phyloP scores from a whole-genome alignment of 1,139 yeast genomes.

The Williopsis jadinii region DNA sequence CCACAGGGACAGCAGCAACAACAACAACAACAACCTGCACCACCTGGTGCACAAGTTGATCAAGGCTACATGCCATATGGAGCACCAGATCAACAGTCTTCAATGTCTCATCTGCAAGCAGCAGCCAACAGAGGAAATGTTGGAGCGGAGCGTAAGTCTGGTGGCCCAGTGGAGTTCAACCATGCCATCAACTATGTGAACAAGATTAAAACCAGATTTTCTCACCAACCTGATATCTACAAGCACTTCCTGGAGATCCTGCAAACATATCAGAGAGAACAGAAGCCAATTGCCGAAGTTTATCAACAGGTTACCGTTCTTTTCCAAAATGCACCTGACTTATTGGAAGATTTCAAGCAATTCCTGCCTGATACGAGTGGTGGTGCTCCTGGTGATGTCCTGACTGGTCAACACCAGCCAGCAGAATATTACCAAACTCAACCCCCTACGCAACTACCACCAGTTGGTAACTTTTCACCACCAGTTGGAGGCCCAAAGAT shows the following conservation, averaged over 20 bases:
- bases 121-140: constrained; percentile 28
- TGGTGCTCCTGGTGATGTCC: constrained; percentile 7
- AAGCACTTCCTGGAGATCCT: constrained; percentile 90
- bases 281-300: constrained; percentile 90
- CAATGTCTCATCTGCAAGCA: constrained; percentile 33
- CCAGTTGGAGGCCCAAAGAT: constrained; percentile 33
- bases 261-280: constrained; percentile 95
- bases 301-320: constrained; percentile 86
- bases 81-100: constrained; percentile 11
- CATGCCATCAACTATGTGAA: constrained; percentile 96
- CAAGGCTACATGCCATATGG: constrained; percentile 8
- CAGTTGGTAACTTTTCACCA: constrained; percentile 93
- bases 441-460: constrained; percentile 61
- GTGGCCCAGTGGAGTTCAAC: constrained; percentile 92
- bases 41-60: constrained; percentile 9
- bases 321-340: constrained; percentile 90
- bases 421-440: constrained; percentile 17
- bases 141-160: constrained; percentile 27
- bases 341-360: constrained; percentile 89
- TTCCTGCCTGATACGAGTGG: constrained; percentile 85
- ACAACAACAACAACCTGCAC: constrained; percentile 5
- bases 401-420: constrained; percentile 6
- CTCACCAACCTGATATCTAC: constrained; percentile 92
- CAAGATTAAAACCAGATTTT: constrained; percentile 89
- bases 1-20: constrained; percentile 9